phyloP scores from a whole-genome alignment of 2,329 filamentous ascomycete species.

The Trichoderma brevicompactum region DNA sequence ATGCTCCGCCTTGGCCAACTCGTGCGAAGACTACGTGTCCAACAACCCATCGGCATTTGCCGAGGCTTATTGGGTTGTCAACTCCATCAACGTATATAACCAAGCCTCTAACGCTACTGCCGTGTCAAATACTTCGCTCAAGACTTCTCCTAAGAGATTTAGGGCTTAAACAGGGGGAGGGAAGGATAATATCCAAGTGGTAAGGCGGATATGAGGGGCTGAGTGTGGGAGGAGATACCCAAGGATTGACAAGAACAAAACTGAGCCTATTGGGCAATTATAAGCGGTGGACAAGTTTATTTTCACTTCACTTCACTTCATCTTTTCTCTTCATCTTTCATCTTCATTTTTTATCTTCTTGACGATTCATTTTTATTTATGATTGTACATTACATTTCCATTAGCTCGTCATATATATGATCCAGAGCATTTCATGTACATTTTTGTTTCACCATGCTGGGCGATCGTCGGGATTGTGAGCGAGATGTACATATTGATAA shows the following conservation, averaged over 20 bases:
- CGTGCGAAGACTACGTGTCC: conserved; percentile 74
- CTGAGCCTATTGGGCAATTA: neutral
- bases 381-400: neutral
- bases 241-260: neutral
- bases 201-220: neutral
- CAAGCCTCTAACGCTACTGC: conserved; percentile 22
- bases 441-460: neutral
- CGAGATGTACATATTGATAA: neutral
- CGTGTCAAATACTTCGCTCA: neutral
- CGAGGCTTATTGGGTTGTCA: conserved; percentile 78
- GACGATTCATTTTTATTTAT: neutral
- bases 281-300: conserved; percentile 8
- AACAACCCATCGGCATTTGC: conserved; percentile 71
- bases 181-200: neutral
- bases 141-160: neutral
- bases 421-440: neutral
- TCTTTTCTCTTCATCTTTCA: neutral
- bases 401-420: neutral
- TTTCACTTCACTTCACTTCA: neutral
- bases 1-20: conserved; percentile 63
- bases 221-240: conserved; percentile 6
- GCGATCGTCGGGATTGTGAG: neutral
- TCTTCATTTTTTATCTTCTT: neutral
- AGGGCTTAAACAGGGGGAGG: neutral
- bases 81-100: conserved; percentile 67